A percentile compares a stretch with the other conserved stretches of the same genome.
Evolutionary conservation across 2,329 filamentous ascomycete genomes (phyloP).

Genomic region (Phyllosticta capitalensis): DNA sequence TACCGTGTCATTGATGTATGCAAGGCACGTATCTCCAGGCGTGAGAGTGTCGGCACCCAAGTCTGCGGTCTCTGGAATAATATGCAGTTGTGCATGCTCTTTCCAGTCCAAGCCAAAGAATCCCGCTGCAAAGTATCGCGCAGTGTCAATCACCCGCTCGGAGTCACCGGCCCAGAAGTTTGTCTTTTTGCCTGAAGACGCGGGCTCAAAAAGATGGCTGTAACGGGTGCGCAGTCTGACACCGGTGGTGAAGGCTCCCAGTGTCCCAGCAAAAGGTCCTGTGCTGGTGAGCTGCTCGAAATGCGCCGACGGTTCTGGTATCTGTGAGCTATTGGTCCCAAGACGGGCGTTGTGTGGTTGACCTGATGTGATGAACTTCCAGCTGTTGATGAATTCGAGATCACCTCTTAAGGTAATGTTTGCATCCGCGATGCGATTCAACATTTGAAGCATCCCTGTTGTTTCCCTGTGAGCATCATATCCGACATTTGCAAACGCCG

Average conservation of each 20-base stretch:
- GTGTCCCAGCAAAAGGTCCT: conserved; percentile 47
- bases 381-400: conserved; percentile 45
- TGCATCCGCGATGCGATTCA: conserved; percentile 36
- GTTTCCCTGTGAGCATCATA: conserved; percentile 13
- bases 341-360: conserved; percentile 1
- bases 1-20: conserved; percentile 28
- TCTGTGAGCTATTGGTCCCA: neutral
- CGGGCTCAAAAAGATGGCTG: conserved; percentile 32
- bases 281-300: conserved; percentile 48
- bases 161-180: conserved; percentile 48
- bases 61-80: conserved; percentile 45
- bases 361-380: conserved; percentile 45
- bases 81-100: conserved; percentile 32
- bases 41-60: conserved; percentile 47
- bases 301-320: conserved; percentile 26
- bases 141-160: conserved; percentile 46
- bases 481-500: neutral
- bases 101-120: conserved; percentile 46
- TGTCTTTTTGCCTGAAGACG: conserved; percentile 20
- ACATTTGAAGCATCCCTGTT: conserved; percentile 38
- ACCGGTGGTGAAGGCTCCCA: conserved; percentile 46
- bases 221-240: conserved; percentile 46
- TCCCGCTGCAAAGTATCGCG: conserved; percentile 44
- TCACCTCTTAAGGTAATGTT: conserved; percentile 37
- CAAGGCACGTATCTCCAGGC: conserved; percentile 39